Percentiles rank a stretch among this genome's conserved stretches.
Evolutionary conservation across 2,329 filamentous ascomycete species (phyloP).

Genomic region (Neocatenulostroma microsporum): DNA sequence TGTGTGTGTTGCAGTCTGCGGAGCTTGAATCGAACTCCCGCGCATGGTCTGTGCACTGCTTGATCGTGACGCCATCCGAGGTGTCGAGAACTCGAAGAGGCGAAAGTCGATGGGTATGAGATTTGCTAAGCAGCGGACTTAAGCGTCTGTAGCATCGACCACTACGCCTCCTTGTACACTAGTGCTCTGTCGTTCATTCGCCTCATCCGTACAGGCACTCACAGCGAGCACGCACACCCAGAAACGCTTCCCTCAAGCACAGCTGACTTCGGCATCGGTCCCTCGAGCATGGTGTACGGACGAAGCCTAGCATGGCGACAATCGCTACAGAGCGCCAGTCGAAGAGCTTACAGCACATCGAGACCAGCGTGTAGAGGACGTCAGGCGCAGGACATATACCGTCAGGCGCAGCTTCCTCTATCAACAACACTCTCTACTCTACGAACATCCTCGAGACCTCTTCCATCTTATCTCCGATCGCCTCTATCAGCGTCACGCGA

Average conservation of each 20-base stretch:
- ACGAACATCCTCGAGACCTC: conserved; percentile 13
- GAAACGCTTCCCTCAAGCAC: background rate
- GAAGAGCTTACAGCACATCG: conserved; percentile 22
- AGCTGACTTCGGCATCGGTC: conserved; percentile 1
- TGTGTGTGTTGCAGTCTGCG: too few relatives aligned
- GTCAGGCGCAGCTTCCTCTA: conserved; percentile 18
- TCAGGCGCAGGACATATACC: conserved; percentile 22
- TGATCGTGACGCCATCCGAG: conserved; percentile 1
- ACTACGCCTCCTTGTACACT: background rate
- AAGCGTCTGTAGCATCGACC: background rate
- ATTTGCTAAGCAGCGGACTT: conserved; percentile 1
- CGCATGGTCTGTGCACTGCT: background rate
- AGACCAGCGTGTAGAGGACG: conserved; percentile 19
- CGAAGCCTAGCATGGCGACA: conserved; percentile 59
- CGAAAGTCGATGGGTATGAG: background rate
- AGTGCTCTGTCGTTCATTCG: background rate
- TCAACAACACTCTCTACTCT: conserved; percentile 9
- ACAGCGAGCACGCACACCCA: too few relatives aligned
- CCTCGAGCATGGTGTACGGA: conserved; percentile 53
- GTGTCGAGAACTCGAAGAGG: background rate
- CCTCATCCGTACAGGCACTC: background rate
- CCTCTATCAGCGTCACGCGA: conserved; percentile 22
- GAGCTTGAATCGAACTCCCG: too few relatives aligned
- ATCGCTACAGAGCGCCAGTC: conserved; percentile 35
- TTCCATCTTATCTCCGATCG: conserved; percentile 17